These are phyloP conservation scores for Suillus variegatus DNA, from an alignment of 768 basidiomycete species.

Conservation along the genomic window DNA sequence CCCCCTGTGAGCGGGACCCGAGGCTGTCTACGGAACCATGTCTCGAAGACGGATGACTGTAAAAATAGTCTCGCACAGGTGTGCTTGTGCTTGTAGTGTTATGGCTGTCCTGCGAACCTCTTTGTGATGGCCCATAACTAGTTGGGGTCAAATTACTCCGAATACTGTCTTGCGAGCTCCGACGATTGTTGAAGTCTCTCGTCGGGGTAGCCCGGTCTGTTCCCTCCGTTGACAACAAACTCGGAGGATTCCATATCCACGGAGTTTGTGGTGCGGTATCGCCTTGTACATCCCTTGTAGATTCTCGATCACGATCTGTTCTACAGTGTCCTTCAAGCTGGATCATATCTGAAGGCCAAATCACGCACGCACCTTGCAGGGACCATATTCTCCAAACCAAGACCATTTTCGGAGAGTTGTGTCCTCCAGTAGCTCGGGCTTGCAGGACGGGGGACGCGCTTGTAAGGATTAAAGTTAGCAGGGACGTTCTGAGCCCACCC, in stretches of 20 bases:
- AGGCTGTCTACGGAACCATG: conserved; percentile 12
- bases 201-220: conserved; percentile 15
- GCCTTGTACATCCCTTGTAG: conserved; percentile 36
- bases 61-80: conserved; percentile 27
- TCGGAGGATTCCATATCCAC: conserved; percentile 72
- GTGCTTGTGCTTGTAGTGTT: conserved; percentile 11
- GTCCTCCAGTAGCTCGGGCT: conserved; percentile 68
- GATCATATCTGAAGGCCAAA: neutral
- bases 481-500: conserved; percentile 26
- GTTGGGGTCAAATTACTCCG: conserved; percentile 31
- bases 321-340: conserved; percentile 15
- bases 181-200: conserved; percentile 12
- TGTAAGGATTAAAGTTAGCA: conserved; percentile 58
- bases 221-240: conserved; percentile 37
- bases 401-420: conserved; percentile 58
- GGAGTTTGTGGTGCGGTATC: conserved; percentile 54
- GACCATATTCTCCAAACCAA: conserved; percentile 68
- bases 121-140: conserved; percentile 23
- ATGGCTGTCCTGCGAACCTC: conserved; percentile 23
- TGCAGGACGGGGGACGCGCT: conserved; percentile 58
- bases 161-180: conserved; percentile 22
- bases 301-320: conserved; percentile 17
- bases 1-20: conserved; percentile 2
- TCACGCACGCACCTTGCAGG: conserved; percentile 49
- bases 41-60: conserved; percentile 12